These are phyloP conservation scores for Wallacemonas sp. DNA, from an alignment of 208 protist genomes.

Conservation along the genomic window DNA sequence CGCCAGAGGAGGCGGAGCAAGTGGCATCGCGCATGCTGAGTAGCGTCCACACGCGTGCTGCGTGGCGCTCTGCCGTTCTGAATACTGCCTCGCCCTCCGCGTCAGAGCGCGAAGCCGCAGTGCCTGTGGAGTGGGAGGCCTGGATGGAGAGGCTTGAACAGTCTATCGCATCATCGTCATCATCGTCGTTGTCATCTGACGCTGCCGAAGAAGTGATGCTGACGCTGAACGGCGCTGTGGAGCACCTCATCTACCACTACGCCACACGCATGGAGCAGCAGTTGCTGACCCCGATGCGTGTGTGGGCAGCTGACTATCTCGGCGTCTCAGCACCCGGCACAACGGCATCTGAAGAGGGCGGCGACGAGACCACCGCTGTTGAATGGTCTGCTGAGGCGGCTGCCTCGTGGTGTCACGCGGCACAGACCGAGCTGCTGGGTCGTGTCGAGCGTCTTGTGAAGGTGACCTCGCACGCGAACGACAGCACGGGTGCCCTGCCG, in stretches of 20 bases:
- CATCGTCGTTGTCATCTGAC: background rate
- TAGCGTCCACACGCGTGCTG: background rate
- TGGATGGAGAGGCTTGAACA: background rate
- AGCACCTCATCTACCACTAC: conserved; percentile 14
- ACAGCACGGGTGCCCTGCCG: background rate
- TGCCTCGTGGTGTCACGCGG: background rate
- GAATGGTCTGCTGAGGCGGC: too few relatives aligned
- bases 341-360: background rate
- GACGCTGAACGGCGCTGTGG: conserved; percentile 9
- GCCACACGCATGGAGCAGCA: background rate
- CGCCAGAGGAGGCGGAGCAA: background rate
- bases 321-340: background rate
- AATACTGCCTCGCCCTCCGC: too few relatives aligned
- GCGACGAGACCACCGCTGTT: too few relatives aligned
- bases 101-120: too few relatives aligned
- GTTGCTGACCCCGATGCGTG: background rate
- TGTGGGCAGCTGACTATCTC: background rate
- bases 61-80: background rate
- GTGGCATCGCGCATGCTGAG: background rate
- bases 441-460: background rate
- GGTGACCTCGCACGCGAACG: too few relatives aligned
- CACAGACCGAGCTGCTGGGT: background rate
- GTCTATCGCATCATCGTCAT: background rate
- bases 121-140: too few relatives aligned
- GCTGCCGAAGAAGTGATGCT: background rate